Conservation (phyloP, 2,329 filamentous ascomycete species). For the Hypomyces perniciosus region DNA sequence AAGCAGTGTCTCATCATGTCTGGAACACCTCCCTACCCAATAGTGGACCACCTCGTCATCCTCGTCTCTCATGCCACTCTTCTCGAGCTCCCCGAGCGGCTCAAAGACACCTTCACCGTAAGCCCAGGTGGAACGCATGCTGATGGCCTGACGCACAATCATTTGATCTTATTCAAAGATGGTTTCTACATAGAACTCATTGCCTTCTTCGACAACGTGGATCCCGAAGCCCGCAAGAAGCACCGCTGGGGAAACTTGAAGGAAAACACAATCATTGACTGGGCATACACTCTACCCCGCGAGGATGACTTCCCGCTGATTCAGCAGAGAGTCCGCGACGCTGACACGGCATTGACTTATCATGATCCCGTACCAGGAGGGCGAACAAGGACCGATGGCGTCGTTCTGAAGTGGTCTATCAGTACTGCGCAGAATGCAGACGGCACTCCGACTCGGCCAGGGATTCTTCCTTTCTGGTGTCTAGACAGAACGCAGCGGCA, state of each 20-base stretch:
- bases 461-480: slow-evolving; percentile 58
- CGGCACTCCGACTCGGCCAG: slow-evolving; percentile 31
- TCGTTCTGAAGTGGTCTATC: slow-evolving; percentile 53
- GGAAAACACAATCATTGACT: slow-evolving; percentile 51
- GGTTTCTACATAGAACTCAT: slow-evolving; percentile 64
- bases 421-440: slow-evolving; percentile 34
- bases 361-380: slow-evolving; percentile 45
- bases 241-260: slow-evolving; percentile 55
- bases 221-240: slow-evolving; percentile 31
- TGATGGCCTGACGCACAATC: slow-evolving; percentile 55
- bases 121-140: slow-evolving; percentile 56
- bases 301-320: slow-evolving; percentile 32
- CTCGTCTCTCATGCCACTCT: slow-evolving; percentile 50
- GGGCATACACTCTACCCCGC: slow-evolving; percentile 46
- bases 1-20: background rate
- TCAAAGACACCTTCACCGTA: slow-evolving; percentile 51
- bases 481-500: slow-evolving; percentile 54
- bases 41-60: slow-evolving; percentile 60
- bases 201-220: slow-evolving; percentile 46
- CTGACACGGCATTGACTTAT: slow-evolving; percentile 37
- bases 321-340: slow-evolving; percentile 30
- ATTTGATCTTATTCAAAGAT: slow-evolving; percentile 55
- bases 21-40: slow-evolving; percentile 16
- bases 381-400: slow-evolving; percentile 48
- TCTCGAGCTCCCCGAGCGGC: slow-evolving; percentile 39